Percentiles rank a stretch among this genome's conserved stretches.
phyloP scores from a whole-genome alignment of 2,329 filamentous ascomycete genomes.

The Cadophora sp. region DNA sequence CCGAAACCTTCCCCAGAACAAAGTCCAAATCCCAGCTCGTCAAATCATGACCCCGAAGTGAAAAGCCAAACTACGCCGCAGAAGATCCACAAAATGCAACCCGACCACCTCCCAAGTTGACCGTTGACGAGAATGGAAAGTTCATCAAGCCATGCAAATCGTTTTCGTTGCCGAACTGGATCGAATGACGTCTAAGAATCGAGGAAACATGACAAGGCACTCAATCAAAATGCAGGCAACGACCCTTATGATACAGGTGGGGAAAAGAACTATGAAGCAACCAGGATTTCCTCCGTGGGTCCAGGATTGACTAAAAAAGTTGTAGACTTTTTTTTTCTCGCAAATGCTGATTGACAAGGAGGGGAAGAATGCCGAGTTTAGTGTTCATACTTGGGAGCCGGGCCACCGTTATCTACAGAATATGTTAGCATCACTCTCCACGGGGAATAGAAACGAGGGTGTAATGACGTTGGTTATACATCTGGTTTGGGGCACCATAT shows the following conservation, averaged over 20 bases:
- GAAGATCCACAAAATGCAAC: conserved; percentile 39
- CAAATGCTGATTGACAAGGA: conserved; percentile 24
- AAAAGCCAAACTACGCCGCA: conserved; percentile 33
- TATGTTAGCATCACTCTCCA: conserved; percentile 37
- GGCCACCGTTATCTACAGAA: conserved; percentile 41
- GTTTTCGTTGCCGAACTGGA: conserved; percentile 42
- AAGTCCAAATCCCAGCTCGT: conserved; percentile 30
- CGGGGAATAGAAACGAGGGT: conserved; percentile 34
- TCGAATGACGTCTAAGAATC: conserved; percentile 41
- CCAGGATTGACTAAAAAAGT: conserved; percentile 25
- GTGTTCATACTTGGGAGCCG: conserved; percentile 46
- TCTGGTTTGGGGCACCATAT: conserved; percentile 58
- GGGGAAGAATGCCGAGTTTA: conserved; percentile 32
- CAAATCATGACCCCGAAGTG: conserved; percentile 25
- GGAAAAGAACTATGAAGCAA: conserved; percentile 37
- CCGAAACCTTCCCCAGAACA: conserved; percentile 29
- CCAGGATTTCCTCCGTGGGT: conserved; percentile 31
- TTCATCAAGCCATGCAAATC: conserved; percentile 45
- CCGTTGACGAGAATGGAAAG: conserved; percentile 32
- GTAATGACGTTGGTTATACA: conserved; percentile 65
- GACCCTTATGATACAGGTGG: conserved; percentile 47
- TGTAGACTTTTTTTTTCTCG: conserved; percentile 26
- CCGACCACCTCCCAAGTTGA: conserved; percentile 32
- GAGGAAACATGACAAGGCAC: conserved; percentile 40
- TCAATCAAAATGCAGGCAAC: conserved; percentile 43